Evolutionary conservation across 352 stramenopile species (phyloP), one percentile per base, ranked within the genome.

Genomic region (Lagenidium sp.): DNA sequence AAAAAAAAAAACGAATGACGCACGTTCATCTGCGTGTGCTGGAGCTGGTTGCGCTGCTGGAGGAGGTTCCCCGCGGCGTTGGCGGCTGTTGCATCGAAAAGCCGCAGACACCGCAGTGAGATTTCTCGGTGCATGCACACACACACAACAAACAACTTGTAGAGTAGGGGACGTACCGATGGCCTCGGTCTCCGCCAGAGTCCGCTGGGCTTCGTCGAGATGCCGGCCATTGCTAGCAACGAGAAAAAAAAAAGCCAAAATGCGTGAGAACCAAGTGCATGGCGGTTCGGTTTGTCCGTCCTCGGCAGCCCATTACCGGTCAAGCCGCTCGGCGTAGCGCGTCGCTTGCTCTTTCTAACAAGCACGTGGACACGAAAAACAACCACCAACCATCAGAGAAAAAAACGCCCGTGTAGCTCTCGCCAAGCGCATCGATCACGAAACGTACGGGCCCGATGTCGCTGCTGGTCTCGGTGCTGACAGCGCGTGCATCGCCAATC

Each of bases 41-140:
- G 66, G 18, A 85, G 35, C 48, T 85, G 76, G 37, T 81, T 76
- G 15, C 70, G 76, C 47, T 88, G 76, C 24, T 73, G 59, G 40
- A 80, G 43, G 6, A 88, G 55, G 20, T 88, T 88, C 41, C 84
- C 82, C 4, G 65, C 58, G 25, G 84, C 70, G 47, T 85, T 85
- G 10, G 60, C 60, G 13, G 76, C 76, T 88, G 21, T 13, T 32
- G n/a, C 28, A 32, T 15, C 8, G 28, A 32, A 15, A 8, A 32
- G 8, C 15, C 8, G 8, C 1, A 22, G 10, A 6, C 44, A 41
- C 22, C 6, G 3, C 18, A n/a, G 41, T 19, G 29, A 41, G 5
- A 47, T 23, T 12, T 23, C 21, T 21, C 36, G 11, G n/a, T n/a
- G n/a, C 4, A 13, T 10, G 16, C 19, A 26, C 16, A 20, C 32